Base-by-base conservation (phyloP, 257 asterid species). In the Linderniella brevidens region DNA sequence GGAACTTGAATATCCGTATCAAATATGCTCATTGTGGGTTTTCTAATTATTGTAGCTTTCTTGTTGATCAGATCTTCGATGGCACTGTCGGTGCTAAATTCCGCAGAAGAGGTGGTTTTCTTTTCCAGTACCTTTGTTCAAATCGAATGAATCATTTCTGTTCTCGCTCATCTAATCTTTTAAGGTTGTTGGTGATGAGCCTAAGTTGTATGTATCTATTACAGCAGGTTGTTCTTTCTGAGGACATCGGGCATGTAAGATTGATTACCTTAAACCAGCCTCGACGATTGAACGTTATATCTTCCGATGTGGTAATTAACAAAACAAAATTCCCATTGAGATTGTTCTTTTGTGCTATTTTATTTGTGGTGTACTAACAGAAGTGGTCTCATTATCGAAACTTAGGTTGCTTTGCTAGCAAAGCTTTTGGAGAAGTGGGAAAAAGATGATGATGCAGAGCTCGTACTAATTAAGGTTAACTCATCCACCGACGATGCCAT, bases 381-480 rank as follows among this genome's bases (percentile, higher is more conserved):
- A 48, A 39, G 32, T n/a, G n/a, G n/a, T 15, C 45, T 36, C 8
- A 50, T 52, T 40, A 35, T 29, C 40, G 55, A 39, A 48, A 40
- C 35, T 25, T 60, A 88, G 98, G 98, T 88, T 36, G 55, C 76
- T 49, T 64, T 63, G 70, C 70, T 84, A 19, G 90, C 95, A 17
- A 71, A 76, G 58, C 68, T 74, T 68, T 66, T 88, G 60, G 95
- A 88, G 46, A 72, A 84, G 69, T 83, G 93, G 97, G 97, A 80
- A 64, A 68, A 68, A 29, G 93, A 87, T 62, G 95, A 80, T 35
- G 70, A 72, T 19, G 90, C 71, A 42, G 55, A 72, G 47, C 86
- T 87, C 49, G 58, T 87, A 59, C 65, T 83, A 37, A 64, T 87
- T 66, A 83, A 80, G 97, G 97, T 67, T 35, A n/a, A 36, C 38